Conservation (phyloP, 495 filamentous ascomycete genomes). For the Emericellopsis terricola region DNA sequence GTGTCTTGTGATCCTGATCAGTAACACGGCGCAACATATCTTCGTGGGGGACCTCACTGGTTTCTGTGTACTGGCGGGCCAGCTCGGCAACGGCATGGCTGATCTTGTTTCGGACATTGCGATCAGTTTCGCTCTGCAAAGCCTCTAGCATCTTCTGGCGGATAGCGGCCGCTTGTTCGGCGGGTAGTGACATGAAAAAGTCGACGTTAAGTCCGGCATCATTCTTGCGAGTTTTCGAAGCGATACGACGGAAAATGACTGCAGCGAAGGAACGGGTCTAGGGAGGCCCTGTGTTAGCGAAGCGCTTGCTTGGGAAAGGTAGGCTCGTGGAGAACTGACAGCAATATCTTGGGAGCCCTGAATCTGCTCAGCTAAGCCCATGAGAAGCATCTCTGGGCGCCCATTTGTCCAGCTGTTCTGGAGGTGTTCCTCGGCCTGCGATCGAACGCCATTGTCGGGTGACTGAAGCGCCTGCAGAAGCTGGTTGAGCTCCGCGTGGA, state of each 20-base stretch:
- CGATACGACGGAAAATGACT: slow-evolving; percentile 86
- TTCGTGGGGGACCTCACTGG: slow-evolving; percentile 36
- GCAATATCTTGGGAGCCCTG: slow-evolving; percentile 45
- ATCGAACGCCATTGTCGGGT: slow-evolving; percentile 71
- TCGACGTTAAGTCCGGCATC: slow-evolving; percentile 55
- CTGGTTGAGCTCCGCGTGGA: slow-evolving; percentile 65
- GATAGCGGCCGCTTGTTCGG: slow-evolving; percentile 57
- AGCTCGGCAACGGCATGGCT: slow-evolving; percentile 92
- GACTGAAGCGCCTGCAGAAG: slow-evolving; percentile 75
- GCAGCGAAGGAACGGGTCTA: slow-evolving; percentile 79
- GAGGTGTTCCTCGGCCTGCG: slow-evolving; percentile 74
- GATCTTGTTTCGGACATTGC: slow-evolving; percentile 76
- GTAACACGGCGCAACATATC: slow-evolving; percentile 8
- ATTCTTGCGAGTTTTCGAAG: slow-evolving; percentile 69
- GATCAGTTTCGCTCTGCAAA: slow-evolving; percentile 48
- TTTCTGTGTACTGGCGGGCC: slow-evolving; percentile 84
- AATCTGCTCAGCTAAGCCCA: slow-evolving; percentile 89
- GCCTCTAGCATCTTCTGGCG: slow-evolving; percentile 64
- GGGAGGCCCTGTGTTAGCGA: not conserved
- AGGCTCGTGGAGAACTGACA: slow-evolving; percentile 40
- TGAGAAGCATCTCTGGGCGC: slow-evolving; percentile 69
- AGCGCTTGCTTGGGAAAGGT: slow-evolving; percentile 1
- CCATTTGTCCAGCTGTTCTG: slow-evolving; percentile 72
- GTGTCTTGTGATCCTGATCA: slow-evolving; percentile 24
- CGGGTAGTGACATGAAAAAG: slow-evolving; percentile 57